phyloP scores from a whole-genome alignment of 2,329 filamentous ascomycete genomes.

The Nannizziopsis barbatae region DNA sequence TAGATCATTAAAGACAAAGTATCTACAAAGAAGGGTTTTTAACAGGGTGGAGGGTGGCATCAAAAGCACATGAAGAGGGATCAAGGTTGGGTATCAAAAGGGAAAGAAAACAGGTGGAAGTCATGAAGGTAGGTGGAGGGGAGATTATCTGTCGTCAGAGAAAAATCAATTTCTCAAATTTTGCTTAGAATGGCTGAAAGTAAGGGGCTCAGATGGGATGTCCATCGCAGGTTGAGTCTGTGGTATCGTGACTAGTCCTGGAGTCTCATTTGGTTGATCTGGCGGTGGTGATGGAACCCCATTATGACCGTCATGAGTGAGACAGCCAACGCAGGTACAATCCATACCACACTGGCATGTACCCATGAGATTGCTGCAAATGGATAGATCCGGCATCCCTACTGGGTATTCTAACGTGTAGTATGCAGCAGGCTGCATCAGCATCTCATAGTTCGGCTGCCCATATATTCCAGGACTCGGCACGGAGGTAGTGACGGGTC shows the following conservation, averaged over 20 bases:
- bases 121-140: too few relatives aligned
- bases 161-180: too few relatives aligned
- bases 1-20: too few relatives aligned
- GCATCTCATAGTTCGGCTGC: conserved; percentile 16
- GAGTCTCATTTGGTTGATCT: background rate
- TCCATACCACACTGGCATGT: conserved; percentile 44
- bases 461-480: conserved; percentile 2
- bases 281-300: conserved; percentile 25
- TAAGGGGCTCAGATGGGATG: background rate
- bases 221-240: background rate
- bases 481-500: background rate
- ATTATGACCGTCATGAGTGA: conserved; percentile 42
- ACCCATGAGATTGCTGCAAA: conserved; percentile 40
- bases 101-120: too few relatives aligned
- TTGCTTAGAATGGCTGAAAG: background rate
- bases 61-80: too few relatives aligned
- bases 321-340: conserved; percentile 43
- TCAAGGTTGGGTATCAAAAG: too few relatives aligned
- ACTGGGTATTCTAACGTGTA: conserved; percentile 35
- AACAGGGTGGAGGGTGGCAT: too few relatives aligned
- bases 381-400: conserved; percentile 21
- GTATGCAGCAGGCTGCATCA: conserved; percentile 35
- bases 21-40: too few relatives aligned
- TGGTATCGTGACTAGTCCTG: background rate
- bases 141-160: too few relatives aligned